Conservation (phyloP, 2,329 filamentous ascomycete genomes). For the Calonectria crousiana region DNA sequence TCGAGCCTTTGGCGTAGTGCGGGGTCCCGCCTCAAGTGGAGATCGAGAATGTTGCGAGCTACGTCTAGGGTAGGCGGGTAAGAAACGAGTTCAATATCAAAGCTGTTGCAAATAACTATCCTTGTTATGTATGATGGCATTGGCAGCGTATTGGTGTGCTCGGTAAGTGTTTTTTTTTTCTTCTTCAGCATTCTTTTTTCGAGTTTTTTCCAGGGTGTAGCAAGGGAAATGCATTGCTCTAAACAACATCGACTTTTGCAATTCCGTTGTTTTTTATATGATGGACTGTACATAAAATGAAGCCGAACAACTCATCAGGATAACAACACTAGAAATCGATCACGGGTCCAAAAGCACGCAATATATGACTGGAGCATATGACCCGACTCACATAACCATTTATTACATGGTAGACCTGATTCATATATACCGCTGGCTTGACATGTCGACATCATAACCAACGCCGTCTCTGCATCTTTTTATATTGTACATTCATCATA, state of each 20-base stretch:
- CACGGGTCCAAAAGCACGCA: not conserved
- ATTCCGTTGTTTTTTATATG: too few species aligned
- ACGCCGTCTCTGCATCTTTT: not conserved
- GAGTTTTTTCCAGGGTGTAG: too few species aligned
- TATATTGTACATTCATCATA: slow-evolving; percentile 37
- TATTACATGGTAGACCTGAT: not conserved
- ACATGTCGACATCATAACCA: not conserved
- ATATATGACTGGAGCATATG: too few species aligned
- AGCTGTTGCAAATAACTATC: not conserved
- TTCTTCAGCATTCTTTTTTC: too few species aligned
- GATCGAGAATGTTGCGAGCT: not conserved
- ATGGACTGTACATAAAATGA: too few species aligned
- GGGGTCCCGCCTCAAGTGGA: not conserved
- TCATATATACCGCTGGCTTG: not conserved
- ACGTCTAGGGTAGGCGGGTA: not conserved
- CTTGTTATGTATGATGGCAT: not conserved
- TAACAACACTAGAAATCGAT: not conserved
- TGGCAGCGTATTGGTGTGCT: not conserved
- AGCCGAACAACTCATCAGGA: too few species aligned
- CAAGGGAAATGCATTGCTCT: too few species aligned
- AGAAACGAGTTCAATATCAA: not conserved
- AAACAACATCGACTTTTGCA: too few species aligned
- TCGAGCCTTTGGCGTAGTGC: not conserved
- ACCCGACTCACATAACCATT: not conserved
- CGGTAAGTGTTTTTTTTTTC: too few species aligned